Evolutionary conservation across 257 asterid genomes (phyloP), one percentile per base, ranked within the genome.

Genomic region (Solanum microdontum): DNA sequence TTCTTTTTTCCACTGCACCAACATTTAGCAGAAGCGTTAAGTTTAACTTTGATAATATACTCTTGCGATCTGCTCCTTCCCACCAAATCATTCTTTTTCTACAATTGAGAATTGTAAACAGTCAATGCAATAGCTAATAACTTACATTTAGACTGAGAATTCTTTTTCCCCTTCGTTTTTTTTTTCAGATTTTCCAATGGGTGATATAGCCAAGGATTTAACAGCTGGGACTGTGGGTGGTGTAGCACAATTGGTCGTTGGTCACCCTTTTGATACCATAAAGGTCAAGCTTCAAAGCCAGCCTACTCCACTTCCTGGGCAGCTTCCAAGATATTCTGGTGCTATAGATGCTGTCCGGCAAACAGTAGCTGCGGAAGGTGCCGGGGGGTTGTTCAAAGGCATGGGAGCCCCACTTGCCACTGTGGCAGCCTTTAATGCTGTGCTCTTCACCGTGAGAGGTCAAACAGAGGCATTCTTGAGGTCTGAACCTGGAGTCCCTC

Each of bases 271-370:
- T 34, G 99, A 96, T 89, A 96, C 99, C 87, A 96, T 97, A 60
- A 96, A 96, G 90, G 99, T 96, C 86, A 96, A 95, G 94, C 98
- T 96, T 91, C 99, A 97, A 90, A 97, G 99, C 88, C 98, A 94
- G 87, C 99, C 98, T 19, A 84, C 93, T 82, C 99, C 98, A 15
- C 93, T 92, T 88, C 95, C 98, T 2, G 98, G 99, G 11, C 98
- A 94, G 92, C 92, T 79, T 34, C 98, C 95, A 8, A 97, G 91
- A 88, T 97, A 68, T 79, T 85, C 94, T 8, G 98, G 99, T 19
- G 98, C 99, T 64, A 89, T 95, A 24, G 98, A 97, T 92, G 99
- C 98, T 26, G 95, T 97, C 86, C 93, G 91, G 84, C 96, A 95
- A 92, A 97, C 99, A 77, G 0, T 95, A 87, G 96, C 99, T 40